phyloP scores from a whole-genome alignment of 2,329 filamentous ascomycete species.

The Aspergillus arachidicola region DNA sequence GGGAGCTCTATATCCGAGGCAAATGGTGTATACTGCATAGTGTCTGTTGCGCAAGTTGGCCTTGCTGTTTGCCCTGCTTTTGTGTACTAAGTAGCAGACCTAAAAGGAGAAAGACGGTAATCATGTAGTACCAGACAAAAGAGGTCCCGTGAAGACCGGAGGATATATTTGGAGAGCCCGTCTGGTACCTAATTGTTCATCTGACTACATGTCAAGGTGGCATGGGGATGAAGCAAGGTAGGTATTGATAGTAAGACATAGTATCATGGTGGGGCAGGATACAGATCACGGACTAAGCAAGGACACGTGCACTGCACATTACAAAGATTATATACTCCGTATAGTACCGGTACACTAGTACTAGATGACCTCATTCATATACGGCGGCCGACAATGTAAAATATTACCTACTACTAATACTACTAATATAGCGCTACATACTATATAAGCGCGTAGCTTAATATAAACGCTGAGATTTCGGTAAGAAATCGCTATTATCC shows the following conservation, averaged over 20 bases:
- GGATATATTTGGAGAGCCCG: neutral
- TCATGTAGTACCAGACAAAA: neutral
- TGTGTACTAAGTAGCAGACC: neutral
- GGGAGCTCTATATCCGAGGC: conserved; percentile 91
- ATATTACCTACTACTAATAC: no score
- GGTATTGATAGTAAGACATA: neutral
- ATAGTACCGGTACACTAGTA: no score
- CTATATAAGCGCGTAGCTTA: no score
- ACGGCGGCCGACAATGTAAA: no score
- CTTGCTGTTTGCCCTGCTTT: neutral
- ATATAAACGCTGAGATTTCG: no score
- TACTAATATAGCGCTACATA: no score
- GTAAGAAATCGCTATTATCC: no score
- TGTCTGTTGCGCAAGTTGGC: neutral
- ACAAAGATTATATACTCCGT: no score
- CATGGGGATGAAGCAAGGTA: neutral
- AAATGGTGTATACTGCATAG: conserved; percentile 81
- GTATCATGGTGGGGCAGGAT: neutral
- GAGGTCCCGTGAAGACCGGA: neutral
- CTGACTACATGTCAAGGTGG: neutral
- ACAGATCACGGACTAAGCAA: neutral
- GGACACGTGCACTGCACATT: neutral
- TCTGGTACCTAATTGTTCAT: neutral
- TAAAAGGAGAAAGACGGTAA: neutral
- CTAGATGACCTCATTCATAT: no score